phyloP scores from a whole-genome alignment of 495 filamentous ascomycete genomes.

The Clavariopsis aquatica region DNA sequence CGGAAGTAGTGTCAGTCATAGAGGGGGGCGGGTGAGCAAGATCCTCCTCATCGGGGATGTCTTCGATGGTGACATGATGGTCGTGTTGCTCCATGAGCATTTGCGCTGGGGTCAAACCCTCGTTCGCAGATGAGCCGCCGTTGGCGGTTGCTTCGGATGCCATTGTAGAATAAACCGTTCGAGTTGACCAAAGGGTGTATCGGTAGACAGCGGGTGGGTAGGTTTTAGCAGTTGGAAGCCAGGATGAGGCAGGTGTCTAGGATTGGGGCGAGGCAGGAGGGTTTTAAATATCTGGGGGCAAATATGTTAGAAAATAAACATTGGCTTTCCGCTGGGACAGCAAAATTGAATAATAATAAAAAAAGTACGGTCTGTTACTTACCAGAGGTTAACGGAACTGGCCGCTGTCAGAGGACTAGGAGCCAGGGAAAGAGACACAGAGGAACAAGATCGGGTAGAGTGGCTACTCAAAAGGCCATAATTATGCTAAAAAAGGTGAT shows the following conservation, averaged over 20 bases:
- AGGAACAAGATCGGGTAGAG: background rate
- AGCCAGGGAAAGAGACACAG: background rate
- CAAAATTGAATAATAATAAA: too few species aligned
- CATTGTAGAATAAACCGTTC: conserved; percentile 46
- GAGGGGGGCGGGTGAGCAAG: conserved; percentile 60
- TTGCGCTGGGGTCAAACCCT: conserved; percentile 60
- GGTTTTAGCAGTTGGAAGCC: conserved; percentile 9
- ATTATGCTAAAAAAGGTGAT: background rate
- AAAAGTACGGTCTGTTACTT: background rate
- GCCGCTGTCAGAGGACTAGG: too few species aligned
- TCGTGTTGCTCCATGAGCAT: conserved; percentile 77
- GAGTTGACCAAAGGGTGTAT: conserved; percentile 31
- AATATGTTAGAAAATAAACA: background rate
- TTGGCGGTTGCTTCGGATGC: conserved; percentile 49
- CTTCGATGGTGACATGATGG: conserved; percentile 74
- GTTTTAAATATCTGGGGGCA: background rate
- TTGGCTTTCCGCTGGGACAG: background rate
- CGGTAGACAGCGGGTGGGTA: conserved; percentile 17
- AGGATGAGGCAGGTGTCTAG: background rate
- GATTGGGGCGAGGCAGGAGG: background rate
- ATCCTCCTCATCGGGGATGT: conserved; percentile 78
- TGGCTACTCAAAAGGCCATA: conserved; percentile 10
- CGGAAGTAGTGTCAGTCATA: conserved; percentile 40
- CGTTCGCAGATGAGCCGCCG: conserved; percentile 29
- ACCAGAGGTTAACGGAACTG: background rate